phyloP scores from a whole-genome alignment of 2,329 filamentous ascomycete genomes.

The Colletotrichum viniferum region DNA sequence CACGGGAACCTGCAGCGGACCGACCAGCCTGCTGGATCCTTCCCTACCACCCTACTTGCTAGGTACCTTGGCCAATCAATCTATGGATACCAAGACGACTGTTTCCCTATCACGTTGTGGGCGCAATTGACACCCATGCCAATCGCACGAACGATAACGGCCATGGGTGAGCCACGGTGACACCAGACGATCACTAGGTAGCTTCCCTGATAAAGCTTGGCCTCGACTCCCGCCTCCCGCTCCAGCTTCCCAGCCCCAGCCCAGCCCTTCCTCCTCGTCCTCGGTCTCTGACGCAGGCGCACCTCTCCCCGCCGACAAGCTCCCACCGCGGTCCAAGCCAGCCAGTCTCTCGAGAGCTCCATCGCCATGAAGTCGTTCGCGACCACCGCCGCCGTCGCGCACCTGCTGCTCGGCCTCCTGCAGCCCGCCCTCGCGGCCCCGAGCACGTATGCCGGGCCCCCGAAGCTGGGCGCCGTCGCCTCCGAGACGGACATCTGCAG shows the following conservation, averaged over 20 bases:
- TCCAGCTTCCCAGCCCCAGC: not conserved
- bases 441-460: not conserved
- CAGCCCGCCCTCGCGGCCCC: constrained; percentile 8
- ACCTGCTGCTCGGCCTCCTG: constrained; percentile 8
- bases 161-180: not conserved
- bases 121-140: not conserved
- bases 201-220: not conserved
- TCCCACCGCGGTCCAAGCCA: not conserved
- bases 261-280: not conserved
- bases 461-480: constrained; percentile 60
- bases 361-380: constrained; percentile 14
- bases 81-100: not conserved
- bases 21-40: not conserved
- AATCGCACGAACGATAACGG: not conserved
- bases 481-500: constrained; percentile 66
- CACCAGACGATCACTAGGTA: not conserved
- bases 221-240: not conserved
- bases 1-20: not conserved
- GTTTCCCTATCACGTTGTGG: not conserved
- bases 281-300: not conserved
- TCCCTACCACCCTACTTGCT: not conserved
- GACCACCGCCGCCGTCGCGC: constrained; percentile 9
- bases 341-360: not conserved
- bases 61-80: no score
- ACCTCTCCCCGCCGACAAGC: not conserved